Percentiles rank a stretch among this genome's conserved stretches.
These are phyloP conservation scores for Cryphonectria naterciae DNA, from an alignment of 2,329 filamentous ascomycete species.

Conservation along the genomic window DNA sequence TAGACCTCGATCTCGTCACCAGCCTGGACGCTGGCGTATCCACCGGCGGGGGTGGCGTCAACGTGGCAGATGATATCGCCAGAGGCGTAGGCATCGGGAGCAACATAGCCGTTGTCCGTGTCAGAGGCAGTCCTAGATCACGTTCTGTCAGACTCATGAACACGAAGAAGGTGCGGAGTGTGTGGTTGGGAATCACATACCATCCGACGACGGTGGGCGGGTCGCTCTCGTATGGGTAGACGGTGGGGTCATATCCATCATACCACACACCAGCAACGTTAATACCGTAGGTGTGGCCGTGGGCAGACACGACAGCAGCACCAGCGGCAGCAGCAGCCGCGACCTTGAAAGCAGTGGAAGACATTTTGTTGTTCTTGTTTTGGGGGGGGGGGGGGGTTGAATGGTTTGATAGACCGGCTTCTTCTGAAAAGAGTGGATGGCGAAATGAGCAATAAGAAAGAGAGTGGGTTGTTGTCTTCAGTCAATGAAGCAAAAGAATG, in stretches of 20 bases:
- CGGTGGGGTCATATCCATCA: constrained; percentile 32
- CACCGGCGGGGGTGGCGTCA: constrained; percentile 37
- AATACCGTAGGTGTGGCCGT: constrained; percentile 39
- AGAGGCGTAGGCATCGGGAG: constrained; percentile 36
- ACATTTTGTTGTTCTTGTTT: constrained; percentile 16
- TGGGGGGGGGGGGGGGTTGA: not conserved
- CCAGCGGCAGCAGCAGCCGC: constrained; percentile 26
- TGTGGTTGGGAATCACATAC: not conserved
- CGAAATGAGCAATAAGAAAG: not conserved
- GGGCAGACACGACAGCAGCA: constrained; percentile 34
- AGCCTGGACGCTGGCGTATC: constrained; percentile 37
- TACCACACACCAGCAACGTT: constrained; percentile 38
- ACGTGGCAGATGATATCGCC: constrained; percentile 44
- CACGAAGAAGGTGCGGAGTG: not conserved
- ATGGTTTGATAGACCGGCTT: constrained; percentile 23
- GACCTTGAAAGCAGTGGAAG: constrained; percentile 17
- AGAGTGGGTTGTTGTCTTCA: constrained; percentile 21
- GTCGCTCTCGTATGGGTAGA: constrained; percentile 33
- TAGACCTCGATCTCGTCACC: constrained; percentile 39
- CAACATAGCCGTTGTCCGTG: constrained; percentile 46
- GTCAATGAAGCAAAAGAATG: constrained; percentile 30
- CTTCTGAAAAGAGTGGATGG: constrained; percentile 7
- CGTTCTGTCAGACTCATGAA: not conserved
- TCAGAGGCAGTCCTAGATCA: constrained; percentile 23
- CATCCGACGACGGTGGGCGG: constrained; percentile 32